These are phyloP conservation scores for Rugonectria rugulosa DNA, from an alignment of 2,329 filamentous ascomycete genomes.

Conservation along the genomic window DNA sequence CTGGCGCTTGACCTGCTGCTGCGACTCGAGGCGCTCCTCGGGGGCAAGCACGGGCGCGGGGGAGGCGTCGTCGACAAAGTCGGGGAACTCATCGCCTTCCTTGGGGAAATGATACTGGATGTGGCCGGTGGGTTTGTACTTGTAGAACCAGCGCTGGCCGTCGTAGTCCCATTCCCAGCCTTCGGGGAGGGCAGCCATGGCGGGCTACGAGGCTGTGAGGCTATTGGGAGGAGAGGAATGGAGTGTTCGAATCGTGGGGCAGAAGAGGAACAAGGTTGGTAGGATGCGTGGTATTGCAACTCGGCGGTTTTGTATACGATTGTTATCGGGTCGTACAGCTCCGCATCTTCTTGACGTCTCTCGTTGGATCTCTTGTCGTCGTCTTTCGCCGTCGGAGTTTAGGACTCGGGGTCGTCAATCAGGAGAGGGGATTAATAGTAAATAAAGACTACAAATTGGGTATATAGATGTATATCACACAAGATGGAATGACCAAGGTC, in stretches of 20 bases:
- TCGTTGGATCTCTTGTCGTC: slow-evolving; percentile 11
- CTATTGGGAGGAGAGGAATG: background rate
- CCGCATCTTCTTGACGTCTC: slow-evolving; percentile 16
- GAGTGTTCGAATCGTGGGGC: slow-evolving; percentile 3
- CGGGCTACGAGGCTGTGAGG: background rate
- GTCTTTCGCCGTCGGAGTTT: background rate
- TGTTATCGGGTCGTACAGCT: slow-evolving; percentile 7
- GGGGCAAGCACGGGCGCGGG: slow-evolving; percentile 53
- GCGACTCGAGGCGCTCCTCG: slow-evolving; percentile 61
- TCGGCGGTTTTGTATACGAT: background rate
- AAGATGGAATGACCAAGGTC: too few species aligned
- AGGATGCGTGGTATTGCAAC: background rate
- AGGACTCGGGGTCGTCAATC: background rate
- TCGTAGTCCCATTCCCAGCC: slow-evolving; percentile 68
- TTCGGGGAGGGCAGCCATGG: slow-evolving; percentile 53
- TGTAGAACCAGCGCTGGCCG: slow-evolving; percentile 64
- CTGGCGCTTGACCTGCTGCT: slow-evolving; percentile 55
- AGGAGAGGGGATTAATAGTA: background rate
- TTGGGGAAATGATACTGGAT: slow-evolving; percentile 65
- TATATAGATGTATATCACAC: background rate
- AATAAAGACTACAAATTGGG: background rate
- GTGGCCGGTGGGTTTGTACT: slow-evolving; percentile 61
- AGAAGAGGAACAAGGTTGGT: background rate
- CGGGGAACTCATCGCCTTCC: slow-evolving; percentile 65
- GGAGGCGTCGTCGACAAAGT: slow-evolving; percentile 52